Conservation (phyloP, 148 eudicot species). For the Tetragonia tetragonoides region DNA sequence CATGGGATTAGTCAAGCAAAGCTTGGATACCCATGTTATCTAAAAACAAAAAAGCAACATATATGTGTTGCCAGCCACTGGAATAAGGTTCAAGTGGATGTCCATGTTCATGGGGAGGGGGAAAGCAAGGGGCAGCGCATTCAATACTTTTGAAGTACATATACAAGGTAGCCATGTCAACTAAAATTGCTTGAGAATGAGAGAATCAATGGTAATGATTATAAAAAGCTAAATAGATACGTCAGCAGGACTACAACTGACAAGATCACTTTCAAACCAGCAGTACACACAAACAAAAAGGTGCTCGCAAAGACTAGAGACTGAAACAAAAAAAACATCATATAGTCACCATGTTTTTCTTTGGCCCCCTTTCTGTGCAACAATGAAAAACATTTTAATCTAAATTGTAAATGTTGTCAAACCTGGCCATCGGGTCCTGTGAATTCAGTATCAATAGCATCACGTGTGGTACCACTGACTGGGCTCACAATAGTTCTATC, state of each 20-base stretch:
- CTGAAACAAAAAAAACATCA: background rate
- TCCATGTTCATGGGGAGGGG: background rate
- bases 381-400: background rate
- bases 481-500: conserved; percentile 98
- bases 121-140: background rate
- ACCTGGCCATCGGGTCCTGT: conserved; percentile 95
- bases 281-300: background rate
- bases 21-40: too few species aligned
- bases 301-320: background rate
- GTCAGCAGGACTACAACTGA: background rate
- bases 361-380: background rate
- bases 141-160: too few species aligned
- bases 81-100: background rate
- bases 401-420: conserved; percentile 11
- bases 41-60: background rate
- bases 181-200: background rate
- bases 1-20: too few species aligned
- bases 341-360: background rate
- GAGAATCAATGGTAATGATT: background rate
- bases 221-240: background rate
- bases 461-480: conserved; percentile 97
- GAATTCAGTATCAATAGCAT: conserved; percentile 96
- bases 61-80: background rate
- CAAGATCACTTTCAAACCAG: background rate
- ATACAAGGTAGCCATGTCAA: too few species aligned